Evolutionary conservation across 2,329 filamentous ascomycete species (phyloP), one percentile per base, ranked within the genome.

Genomic region (Talaromyces sp.): DNA sequence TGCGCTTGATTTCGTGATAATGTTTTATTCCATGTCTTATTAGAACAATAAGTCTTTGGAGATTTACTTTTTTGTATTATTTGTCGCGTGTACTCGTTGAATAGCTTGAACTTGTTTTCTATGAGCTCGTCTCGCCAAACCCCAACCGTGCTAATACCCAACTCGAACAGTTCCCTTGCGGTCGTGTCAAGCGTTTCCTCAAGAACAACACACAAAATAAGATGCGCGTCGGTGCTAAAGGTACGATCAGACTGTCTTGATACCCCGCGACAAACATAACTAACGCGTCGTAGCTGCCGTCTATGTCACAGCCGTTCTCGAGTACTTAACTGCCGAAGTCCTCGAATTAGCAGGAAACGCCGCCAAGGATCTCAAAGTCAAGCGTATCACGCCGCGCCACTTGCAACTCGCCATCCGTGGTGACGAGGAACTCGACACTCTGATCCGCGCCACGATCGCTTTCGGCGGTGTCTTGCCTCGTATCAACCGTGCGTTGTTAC

Each of bases 191-290:
- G 89, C 92, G 94, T 81, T 97, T 97, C 81, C 83, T 99, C 74
- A 97, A 97, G 85, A 91, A 91, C 77, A 97, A 97, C 80, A 97
- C 94, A 52, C 94, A 97, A 75, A 95, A 97, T 80, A 97, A 97
- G 83, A 97, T 97, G 90, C 93, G 94, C 78, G 95, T 99, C 66
- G 94, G 94, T 69, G 94, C 93, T 72, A 97, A 97, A 83, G 79
- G 79, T 81, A 74, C 53, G 69, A 37, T 53, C 22, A n/a, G 21
- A 13, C 10, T 10, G 11, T 21, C 11, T 46, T 10, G 48, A 6
- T 33, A 31, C 25, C n/a, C n/a, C n/a, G 39, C 59, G 11, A 41
- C 10, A 41, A 28, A 39, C 15, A 5, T 13, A 39, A 59, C 52
- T 45, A 22, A 57, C 53, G 46, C 53, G 21, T 56, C 43, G n/a